Evolutionary conservation across 129 eudicot species (phyloP).

Genomic region (Chrysanthemum seticuspe): DNA sequence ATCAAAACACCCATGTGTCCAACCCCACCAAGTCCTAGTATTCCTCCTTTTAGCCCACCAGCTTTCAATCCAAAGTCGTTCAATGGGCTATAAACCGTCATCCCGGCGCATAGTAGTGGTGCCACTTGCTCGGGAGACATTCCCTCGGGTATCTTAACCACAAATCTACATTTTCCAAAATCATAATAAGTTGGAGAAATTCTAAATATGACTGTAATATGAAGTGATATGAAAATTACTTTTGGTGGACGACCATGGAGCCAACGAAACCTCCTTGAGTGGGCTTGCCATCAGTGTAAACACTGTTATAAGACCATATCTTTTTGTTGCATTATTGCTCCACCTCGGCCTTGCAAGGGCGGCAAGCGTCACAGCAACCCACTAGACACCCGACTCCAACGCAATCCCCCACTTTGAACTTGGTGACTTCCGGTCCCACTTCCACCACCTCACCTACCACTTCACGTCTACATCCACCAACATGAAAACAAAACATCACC

Average conservation of each 20-base stretch:
- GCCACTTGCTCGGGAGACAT: constrained; percentile 91
- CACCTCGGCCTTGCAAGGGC: constrained; percentile 60
- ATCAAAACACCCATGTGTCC: constrained; percentile 98
- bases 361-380: constrained; percentile 72
- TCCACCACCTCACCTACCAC: constrained; percentile 95
- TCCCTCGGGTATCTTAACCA: constrained; percentile 87
- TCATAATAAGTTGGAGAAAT: not conserved
- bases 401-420: constrained; percentile 61
- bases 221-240: constrained; percentile 38
- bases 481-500: not conserved
- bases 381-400: constrained; percentile 87
- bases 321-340: constrained; percentile 95
- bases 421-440: constrained; percentile 73
- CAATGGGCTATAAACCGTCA: constrained; percentile 89
- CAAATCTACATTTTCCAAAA: constrained; percentile 48
- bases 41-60: constrained; percentile 77
- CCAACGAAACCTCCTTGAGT: constrained; percentile 95
- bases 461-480: constrained; percentile 61
- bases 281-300: constrained; percentile 85
- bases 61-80: constrained; percentile 75
- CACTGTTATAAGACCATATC: constrained; percentile 89
- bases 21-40: constrained; percentile 96
- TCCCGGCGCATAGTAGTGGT: constrained; percentile 88
- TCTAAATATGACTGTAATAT: not conserved
- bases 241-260: constrained; percentile 76